Base-by-base conservation (phyloP, 2,329 filamentous ascomycete genomes). In the Chaetothyriales sp. region DNA sequence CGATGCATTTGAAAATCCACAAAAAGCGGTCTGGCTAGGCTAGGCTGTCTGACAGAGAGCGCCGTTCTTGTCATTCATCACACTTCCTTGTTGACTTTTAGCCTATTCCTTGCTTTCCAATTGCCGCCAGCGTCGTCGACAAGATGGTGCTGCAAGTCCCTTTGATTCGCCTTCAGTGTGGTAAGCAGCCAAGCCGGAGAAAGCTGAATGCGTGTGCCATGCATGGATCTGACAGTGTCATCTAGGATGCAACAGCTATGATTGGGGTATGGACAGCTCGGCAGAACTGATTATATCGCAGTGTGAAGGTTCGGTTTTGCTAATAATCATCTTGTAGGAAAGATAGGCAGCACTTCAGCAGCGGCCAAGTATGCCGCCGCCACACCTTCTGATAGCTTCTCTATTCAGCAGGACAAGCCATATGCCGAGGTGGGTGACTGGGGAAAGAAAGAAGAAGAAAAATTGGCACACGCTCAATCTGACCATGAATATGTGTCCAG, bases 241-340 rank as follows among this genome's bases (percentile, higher is more conserved):
- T 40, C 37, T 50, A 84, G 92, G 90, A 65, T 88, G 94, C 65
- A 97, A 97, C 70, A 95, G 89, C 69, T 98, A 98, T 67, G 92
- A 95, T 73, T 98, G 92, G 92, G 92, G 80, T 82, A 69, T 60
- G 73, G 15, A 40, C 10, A 33, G 29, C 29, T 33, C 29, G 29
- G 29, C n/a, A 8, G 29, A 8, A 15, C 40, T 46, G 18, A 45
- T 28, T 43, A 28, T 25, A 29, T 15, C 37, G n/a, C 47, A 29
- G 18, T 18, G 5, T 18, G 40, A 13, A 43, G 15, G n/a, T 40
- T 52, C 5, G 37, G 20, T 44, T 18, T 40, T 15, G 18, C 50
- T 50, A 29, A 55, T 50, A 29, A 55, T 22, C n/a, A 28, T n/a
- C 18, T 45, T 58, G 47, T 60, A 83, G 80, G 90, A 60, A 98